Percentiles rank a stretch among this genome's conserved stretches.
Conservation (phyloP, 768 basidiomycete genomes). For the Lactarius trivialis region DNA sequence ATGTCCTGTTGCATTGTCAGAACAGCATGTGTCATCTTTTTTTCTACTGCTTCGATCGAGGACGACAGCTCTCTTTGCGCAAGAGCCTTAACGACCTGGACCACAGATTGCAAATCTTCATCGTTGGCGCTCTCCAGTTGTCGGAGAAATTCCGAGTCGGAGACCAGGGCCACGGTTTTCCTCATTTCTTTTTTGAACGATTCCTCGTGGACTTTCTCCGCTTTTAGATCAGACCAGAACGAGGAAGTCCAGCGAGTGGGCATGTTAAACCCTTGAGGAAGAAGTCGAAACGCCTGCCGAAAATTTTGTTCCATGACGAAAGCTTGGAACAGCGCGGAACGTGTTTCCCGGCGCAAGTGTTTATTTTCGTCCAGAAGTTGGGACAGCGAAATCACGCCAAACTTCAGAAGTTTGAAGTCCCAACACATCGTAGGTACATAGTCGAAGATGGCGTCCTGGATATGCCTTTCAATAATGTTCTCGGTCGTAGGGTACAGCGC, state of each 20-base stretch:
- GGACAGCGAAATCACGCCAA: background rate
- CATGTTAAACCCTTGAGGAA: background rate
- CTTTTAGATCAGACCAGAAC: background rate
- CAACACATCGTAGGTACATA: background rate
- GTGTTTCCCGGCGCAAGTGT: background rate
- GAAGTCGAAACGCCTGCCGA: background rate
- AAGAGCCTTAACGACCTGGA: background rate
- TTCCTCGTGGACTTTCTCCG: background rate
- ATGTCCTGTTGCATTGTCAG: conserved; percentile 9
- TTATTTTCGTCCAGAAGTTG: background rate
- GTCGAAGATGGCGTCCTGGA: background rate
- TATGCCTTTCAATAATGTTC: background rate
- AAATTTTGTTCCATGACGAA: background rate
- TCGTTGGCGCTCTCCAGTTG: background rate
- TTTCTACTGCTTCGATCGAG: background rate
- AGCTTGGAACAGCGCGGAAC: background rate
- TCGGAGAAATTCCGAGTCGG: conserved; percentile 13
- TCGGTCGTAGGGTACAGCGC: background rate
- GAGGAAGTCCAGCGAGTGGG: background rate
- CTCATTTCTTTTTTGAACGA: conserved; percentile 8
- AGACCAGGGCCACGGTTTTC: background rate
- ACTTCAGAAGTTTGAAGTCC: background rate
- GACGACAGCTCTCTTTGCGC: conserved; percentile 8
- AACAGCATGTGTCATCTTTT: background rate
- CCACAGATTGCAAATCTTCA: background rate